Percentiles rank a stretch among this genome's conserved stretches.
Evolutionary conservation across 345 rosid genomes (phyloP).

Genomic region (Raphanus raphanistrum): DNA sequence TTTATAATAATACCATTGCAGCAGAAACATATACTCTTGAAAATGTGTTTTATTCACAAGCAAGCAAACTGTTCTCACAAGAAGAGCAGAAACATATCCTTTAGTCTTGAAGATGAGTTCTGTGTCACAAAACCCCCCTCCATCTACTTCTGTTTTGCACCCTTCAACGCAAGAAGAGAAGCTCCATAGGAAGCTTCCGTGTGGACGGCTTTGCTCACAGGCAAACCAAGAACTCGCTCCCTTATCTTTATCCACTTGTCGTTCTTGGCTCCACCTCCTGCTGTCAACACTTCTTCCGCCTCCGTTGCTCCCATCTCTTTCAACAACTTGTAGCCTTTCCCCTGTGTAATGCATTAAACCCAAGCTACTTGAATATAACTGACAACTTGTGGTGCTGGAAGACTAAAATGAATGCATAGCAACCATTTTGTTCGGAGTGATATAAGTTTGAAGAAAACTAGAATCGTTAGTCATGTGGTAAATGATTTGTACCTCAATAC

Average conservation of each 20-base stretch:
- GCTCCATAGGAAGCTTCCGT: conserved; percentile 96
- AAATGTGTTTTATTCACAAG: too few species aligned
- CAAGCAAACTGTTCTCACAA: neutral
- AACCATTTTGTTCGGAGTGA: neutral
- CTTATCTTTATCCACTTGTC: conserved; percentile 80
- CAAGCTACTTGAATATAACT: neutral
- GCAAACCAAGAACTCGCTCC: conserved; percentile 67
- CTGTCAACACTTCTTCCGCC: conserved; percentile 75
- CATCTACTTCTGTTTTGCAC: conserved; percentile 34
- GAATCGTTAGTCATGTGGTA: neutral
- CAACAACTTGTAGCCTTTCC: conserved; percentile 64
- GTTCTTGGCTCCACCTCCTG: conserved; percentile 87
- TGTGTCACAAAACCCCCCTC: conserved; percentile 8
- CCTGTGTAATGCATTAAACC: conserved; percentile 49
- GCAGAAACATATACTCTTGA: too few species aligned
- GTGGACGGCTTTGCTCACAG: conserved; percentile 63
- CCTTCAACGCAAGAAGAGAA: conserved; percentile 76
- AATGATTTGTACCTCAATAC: conserved; percentile 62
- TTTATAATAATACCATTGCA: too few species aligned
- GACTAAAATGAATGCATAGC: conserved; percentile 1
- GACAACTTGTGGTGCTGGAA: conserved; percentile 3
- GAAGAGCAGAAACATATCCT: neutral
- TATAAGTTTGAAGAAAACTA: neutral
- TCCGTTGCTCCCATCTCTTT: conserved; percentile 79
- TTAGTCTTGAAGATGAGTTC: neutral